Evolutionary conservation across 1,139 yeast species (phyloP).

Genomic region (Geotrichum histeridarum): DNA sequence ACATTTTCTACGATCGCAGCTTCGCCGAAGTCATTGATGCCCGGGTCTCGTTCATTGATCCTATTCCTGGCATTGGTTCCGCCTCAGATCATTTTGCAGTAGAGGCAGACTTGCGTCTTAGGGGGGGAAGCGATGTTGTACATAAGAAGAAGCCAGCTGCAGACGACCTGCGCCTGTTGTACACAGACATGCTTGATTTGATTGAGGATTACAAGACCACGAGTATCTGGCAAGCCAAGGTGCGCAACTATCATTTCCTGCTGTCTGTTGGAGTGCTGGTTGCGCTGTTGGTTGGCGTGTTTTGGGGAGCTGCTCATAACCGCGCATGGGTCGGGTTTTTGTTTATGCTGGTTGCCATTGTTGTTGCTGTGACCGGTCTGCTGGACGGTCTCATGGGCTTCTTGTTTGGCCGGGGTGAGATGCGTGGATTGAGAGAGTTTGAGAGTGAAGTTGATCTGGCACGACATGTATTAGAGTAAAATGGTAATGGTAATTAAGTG

Average conservation of each 20-base stretch:
- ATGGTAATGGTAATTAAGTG: too few species aligned
- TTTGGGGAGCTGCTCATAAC: conserved; percentile 50
- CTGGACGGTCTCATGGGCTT: conserved; percentile 74
- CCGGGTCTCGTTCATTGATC: conserved; percentile 66
- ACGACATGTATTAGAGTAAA: conserved; percentile 9
- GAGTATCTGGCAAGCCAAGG: conserved; percentile 54
- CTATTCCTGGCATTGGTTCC: conserved; percentile 57
- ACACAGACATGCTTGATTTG: conserved; percentile 53
- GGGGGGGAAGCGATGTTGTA: conserved; percentile 24
- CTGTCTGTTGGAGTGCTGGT: conserved; percentile 49
- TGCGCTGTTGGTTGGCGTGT: conserved; percentile 51
- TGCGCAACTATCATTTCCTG: conserved; percentile 65
- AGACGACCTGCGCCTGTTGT: conserved; percentile 36
- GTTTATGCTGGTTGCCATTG: conserved; percentile 43
- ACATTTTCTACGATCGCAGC: conserved; percentile 66
- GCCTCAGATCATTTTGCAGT: conserved; percentile 94
- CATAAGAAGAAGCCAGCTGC: conserved; percentile 12
- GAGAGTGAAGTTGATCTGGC: conserved; percentile 38
- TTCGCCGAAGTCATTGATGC: conserved; percentile 54
- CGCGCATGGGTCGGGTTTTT: conserved; percentile 57
- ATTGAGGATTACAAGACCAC: conserved; percentile 52
- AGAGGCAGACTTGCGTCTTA: conserved; percentile 46
- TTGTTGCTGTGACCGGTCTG: conserved; percentile 60
- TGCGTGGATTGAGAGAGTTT: conserved; percentile 66
- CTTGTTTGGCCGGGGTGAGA: conserved; percentile 73